These are phyloP conservation scores for Fusarium sp. DNA, from an alignment of 2,329 filamentous ascomycete genomes.

Conservation along the genomic window DNA sequence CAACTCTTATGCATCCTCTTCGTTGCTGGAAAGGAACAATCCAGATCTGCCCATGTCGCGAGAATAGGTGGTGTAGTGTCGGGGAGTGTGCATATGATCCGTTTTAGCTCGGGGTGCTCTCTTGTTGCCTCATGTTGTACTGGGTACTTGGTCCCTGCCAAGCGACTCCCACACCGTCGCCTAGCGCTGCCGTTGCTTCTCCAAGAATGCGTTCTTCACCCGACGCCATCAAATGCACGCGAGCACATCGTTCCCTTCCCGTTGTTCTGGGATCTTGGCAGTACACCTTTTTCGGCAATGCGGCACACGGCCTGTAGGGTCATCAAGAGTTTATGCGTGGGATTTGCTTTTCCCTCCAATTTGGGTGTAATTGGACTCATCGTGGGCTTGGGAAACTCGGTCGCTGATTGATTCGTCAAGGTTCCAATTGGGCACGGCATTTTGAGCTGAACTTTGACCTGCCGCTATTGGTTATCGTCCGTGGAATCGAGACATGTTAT, in stretches of 20 bases:
- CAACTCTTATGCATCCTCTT: not conserved
- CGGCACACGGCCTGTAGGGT: conserved; percentile 36
- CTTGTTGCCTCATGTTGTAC: conserved; percentile 14
- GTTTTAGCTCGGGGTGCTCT: conserved; percentile 1
- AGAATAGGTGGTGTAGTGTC: conserved; percentile 34
- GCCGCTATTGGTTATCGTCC: conserved; percentile 26
- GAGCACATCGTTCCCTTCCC: conserved; percentile 14
- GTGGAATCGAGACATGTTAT: conserved; percentile 4
- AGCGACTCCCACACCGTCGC: conserved; percentile 9
- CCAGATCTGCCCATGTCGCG: conserved; percentile 35
- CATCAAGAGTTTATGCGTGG: conserved; percentile 26
- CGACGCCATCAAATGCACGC: conserved; percentile 32
- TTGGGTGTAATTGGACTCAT: conserved; percentile 22
- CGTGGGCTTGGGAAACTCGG: conserved; percentile 13
- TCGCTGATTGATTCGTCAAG: conserved; percentile 16
- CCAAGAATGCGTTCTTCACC: conserved; percentile 29
- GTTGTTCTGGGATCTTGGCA: conserved; percentile 38
- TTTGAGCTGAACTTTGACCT: conserved; percentile 24
- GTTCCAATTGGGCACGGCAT: conserved; percentile 30
- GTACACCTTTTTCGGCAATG: conserved; percentile 44
- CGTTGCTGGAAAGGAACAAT: conserved; percentile 11
- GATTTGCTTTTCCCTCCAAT: conserved; percentile 28
- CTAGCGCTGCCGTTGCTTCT: conserved; percentile 25
- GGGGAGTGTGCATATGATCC: conserved; percentile 39
- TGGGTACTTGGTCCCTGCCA: conserved; percentile 26